Base-by-base conservation (phyloP, 805 yeast species). In the Candida endomychidarum region DNA sequence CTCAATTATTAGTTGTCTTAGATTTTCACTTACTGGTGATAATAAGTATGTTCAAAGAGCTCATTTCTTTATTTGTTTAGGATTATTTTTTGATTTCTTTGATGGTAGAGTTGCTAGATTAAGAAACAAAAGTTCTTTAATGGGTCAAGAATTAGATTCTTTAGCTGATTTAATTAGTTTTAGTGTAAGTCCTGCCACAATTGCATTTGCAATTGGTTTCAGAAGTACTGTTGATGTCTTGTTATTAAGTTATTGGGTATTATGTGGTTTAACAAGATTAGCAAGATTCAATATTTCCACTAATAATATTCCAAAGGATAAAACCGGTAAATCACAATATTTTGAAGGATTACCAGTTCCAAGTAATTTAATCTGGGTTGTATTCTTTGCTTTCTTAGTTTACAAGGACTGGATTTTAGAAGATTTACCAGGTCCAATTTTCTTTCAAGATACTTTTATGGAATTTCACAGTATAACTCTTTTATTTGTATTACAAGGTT, bases 331-430 rank as follows among this genome's bases (percentile, higher is more conserved):
- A 66, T 78, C 93, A 23, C 81, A 85, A 58, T 91, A 81, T 66
- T 93, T 93, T 61, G 99, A 93, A 69, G 99, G 99, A 3, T 77
- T 93, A 38, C 99, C 99, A 8, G 89, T 93, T 50, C 99, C 99
- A 41, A 80, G 95, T 2, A 82, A 95, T 26, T 70, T 93, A 50
- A 67, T 75, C 36, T 72, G 91, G 59, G 96, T 93, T 12, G 69
- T 68, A 1, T 56, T 79, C 25, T 83, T 91, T 88, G 86, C 87
- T 3, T 66, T 65, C 42, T 74, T 83, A 53, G 86, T 86, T 4
- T 72, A 71, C 47, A 67, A 73, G 34, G 65, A 60, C 34, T 72
- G 67, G 39, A 77, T 78, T 39, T 60, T 69, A 47, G 73, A 68
- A 17, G 54, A 71, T 16, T 63, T 91, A 41, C 91, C 95, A 5